Evolutionary conservation across 2,329 filamentous ascomycete species (phyloP).

Genomic region (Aspergillus piperis): DNA sequence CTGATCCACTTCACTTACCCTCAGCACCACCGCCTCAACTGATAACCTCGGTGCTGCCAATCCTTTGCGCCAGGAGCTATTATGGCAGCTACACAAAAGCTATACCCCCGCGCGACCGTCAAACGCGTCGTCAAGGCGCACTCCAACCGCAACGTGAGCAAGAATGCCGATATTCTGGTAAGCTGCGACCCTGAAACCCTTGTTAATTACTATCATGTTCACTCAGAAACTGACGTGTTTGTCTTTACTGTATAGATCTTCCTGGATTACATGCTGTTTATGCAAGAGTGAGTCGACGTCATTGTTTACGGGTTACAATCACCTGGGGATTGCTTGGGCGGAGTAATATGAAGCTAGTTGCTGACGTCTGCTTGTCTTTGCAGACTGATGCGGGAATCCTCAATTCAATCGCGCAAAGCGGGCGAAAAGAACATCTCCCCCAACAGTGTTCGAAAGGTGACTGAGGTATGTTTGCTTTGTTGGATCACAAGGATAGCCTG

Average conservation of each 20-base stretch:
- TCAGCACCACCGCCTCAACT: neutral
- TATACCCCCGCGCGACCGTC: constrained; percentile 80
- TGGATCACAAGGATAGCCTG: neutral
- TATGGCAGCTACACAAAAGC: constrained; percentile 68
- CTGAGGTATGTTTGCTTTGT: constrained; percentile 58
- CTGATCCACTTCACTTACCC: neutral
- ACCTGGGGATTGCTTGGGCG: neutral
- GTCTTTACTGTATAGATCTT: constrained; percentile 63
- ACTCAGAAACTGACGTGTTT: constrained; percentile 4
- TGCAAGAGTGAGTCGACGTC: constrained; percentile 58
- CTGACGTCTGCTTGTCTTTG: constrained; percentile 1
- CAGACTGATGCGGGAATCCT: constrained; percentile 77
- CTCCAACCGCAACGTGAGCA: constrained; percentile 75
- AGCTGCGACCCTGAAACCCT: constrained; percentile 24
- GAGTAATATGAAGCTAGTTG: neutral
- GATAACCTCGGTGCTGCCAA: neutral
- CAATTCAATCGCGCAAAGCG: constrained; percentile 71
- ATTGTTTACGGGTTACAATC: neutral
- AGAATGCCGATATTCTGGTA: constrained; percentile 84
- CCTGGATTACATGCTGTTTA: constrained; percentile 80
- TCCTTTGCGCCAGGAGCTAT: neutral
- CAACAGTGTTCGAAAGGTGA: constrained; percentile 74
- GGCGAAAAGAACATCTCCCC: constrained; percentile 75
- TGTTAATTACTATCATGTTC: neutral
- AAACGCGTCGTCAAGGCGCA: constrained; percentile 91